Evolutionary conservation across 257 asterid species (phyloP), one percentile per base, ranked within the genome.

Genomic region (Fraxinus americana): DNA sequence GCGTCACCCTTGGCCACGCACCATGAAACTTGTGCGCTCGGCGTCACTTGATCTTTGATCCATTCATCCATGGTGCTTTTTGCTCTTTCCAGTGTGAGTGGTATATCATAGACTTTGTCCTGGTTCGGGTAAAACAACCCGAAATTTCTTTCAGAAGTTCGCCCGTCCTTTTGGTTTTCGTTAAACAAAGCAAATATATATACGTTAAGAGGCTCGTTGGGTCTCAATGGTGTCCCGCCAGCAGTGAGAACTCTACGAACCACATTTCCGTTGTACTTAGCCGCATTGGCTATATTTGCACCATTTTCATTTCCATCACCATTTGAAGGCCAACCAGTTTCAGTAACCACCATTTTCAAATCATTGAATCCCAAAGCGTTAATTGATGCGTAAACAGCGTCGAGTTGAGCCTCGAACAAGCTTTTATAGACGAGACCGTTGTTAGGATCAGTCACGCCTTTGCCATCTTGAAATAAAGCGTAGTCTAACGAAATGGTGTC

Each of bases 251-350:
- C 94, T 75, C 94, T 50, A 2, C 86, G 82, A 0, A 90, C 92
- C 13, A 92, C 74, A 75, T 92, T 92, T 0, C 96, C 92, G 78
- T 92, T 89, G 5, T 92, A 92, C 69, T 89, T 85, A 5, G 92
- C 94, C 5, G 97, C 97, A 67, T 89, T 89, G 0, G 35, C 83
- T 0, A 21, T 41, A 3, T 50, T 67, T 0, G 97, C 97, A 5
- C 97, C 97, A 13, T 50, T 75, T 36, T 92, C 97, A 0, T 82
- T 83, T 29, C 80, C 85, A 65, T 88, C 97, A 1, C 97, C 97
- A 34, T 80, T 86, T 0, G 94, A 89, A 14, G 97, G 97, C 97
- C 97, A 92, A 0, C 97, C 97, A 4, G 96, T 92, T 67, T 92
- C 96, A 2, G 94, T 83, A 10, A 92, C 83, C 59, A 81, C 90